phyloP scores from a whole-genome alignment of 2,329 filamentous ascomycete genomes.

The Pestalotiopsis fici region DNA sequence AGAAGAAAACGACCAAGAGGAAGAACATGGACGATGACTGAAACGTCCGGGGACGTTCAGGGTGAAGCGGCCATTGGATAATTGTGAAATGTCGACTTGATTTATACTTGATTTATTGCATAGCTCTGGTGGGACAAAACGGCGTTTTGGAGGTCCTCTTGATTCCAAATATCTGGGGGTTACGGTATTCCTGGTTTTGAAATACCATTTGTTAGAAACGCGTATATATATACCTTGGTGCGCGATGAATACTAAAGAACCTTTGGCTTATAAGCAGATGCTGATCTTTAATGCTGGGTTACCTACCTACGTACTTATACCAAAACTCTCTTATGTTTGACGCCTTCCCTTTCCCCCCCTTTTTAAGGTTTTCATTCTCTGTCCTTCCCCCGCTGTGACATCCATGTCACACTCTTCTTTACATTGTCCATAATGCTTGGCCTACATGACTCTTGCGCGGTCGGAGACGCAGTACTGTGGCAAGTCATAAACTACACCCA shows the following conservation, averaged over 20 bases:
- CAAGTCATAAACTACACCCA: too few species aligned
- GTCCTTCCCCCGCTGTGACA: too few species aligned
- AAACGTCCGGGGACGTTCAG: background rate
- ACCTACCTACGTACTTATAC: too few species aligned
- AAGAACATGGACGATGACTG: conserved; percentile 36
- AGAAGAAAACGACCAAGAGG: conserved; percentile 45
- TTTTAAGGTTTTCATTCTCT: too few species aligned
- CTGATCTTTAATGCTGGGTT: background rate
- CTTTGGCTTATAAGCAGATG: background rate
- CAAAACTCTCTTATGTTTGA: too few species aligned
- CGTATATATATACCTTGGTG: background rate
- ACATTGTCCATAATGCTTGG: too few species aligned
- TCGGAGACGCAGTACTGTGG: too few species aligned
- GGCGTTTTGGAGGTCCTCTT: background rate
- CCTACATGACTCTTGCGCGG: too few species aligned
- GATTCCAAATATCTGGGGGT: too few species aligned
- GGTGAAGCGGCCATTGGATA: too few species aligned
- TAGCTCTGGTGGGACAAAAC: background rate
- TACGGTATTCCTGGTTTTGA: background rate
- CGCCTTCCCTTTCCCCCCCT: too few species aligned
- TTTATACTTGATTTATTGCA: background rate
- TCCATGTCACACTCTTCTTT: too few species aligned
- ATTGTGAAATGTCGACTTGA: background rate
- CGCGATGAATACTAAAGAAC: background rate
- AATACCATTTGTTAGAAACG: background rate